Evolutionary conservation across 2,329 filamentous ascomycete genomes (phyloP).

Genomic region (Xylariomycetidae sp.): DNA sequence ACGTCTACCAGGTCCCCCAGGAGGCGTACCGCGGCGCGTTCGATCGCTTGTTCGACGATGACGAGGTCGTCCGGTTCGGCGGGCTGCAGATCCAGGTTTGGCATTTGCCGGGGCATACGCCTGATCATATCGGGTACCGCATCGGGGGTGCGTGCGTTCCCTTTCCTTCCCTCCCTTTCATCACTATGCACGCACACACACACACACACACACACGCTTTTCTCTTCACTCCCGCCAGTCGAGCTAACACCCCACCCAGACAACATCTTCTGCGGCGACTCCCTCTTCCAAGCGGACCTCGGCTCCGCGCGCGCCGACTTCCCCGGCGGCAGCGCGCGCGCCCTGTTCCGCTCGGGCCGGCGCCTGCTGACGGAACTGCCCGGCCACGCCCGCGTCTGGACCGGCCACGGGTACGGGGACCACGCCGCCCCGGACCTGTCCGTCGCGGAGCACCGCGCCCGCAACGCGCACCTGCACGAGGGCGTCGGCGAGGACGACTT

Average conservation of each 20-base stretch:
- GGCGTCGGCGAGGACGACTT: slow-evolving; percentile 39
- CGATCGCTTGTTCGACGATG: slow-evolving; percentile 46
- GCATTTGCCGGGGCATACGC: slow-evolving; percentile 55
- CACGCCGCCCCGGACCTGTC: slow-evolving; percentile 35
- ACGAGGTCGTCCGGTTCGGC: slow-evolving; percentile 48
- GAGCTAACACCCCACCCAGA: not conserved
- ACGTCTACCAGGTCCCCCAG: slow-evolving; percentile 38
- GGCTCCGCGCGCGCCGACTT: slow-evolving; percentile 43
- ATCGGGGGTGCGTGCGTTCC: slow-evolving; percentile 39
- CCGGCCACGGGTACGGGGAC: slow-evolving; percentile 47
- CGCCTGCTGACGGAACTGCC: slow-evolving; percentile 34
- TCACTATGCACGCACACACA: too few relatives aligned
- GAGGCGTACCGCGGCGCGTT: slow-evolving; percentile 42
- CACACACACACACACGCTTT: too few relatives aligned
- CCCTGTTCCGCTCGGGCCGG: slow-evolving; percentile 37
- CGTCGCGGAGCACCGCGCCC: slow-evolving; percentile 37
- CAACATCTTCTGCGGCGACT: slow-evolving; percentile 41
- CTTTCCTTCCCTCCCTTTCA: too few relatives aligned
- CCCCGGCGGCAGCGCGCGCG: slow-evolving; percentile 40
- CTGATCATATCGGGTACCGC: slow-evolving; percentile 54
- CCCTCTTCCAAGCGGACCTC: slow-evolving; percentile 35
- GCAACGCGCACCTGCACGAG: slow-evolving; percentile 41
- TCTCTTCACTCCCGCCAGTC: too few relatives aligned
- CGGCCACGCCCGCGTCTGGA: slow-evolving; percentile 42
- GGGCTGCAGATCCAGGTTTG: slow-evolving; percentile 37